Evolutionary conservation across 441 rosid genomes (phyloP), one percentile per base, ranked within the genome.

Genomic region (Capsella rubella): DNA sequence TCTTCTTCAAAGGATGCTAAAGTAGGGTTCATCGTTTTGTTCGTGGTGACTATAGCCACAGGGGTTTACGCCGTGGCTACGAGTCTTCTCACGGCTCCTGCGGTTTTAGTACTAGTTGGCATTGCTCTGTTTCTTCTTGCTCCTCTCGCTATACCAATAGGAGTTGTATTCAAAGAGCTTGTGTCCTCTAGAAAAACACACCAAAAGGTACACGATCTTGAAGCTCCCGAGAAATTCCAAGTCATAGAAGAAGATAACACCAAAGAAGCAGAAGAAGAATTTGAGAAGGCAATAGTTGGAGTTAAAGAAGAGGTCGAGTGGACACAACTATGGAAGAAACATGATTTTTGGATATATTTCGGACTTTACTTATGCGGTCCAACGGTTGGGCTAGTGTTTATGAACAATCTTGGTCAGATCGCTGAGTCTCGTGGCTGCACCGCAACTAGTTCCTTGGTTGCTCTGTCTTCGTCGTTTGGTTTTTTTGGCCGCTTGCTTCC

Each of bases 401-500:
- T 84, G 74, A 92, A 94, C 74, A 94, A 92, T 71, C 82, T 94
- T 80, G 99, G 99, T 70, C 99, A 94, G 79, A 87, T 94, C 21
- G 84, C 95, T 0, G 97, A 94, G 78, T 94, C 99, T 70, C 87
- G 97, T 10, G 90, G 94, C 13, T 82, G 61, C 25, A 54, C 79
- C 0, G 77, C 39, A 3, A 85, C 94, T 6, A 77, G 87, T 39
- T 82, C 89, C 28, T 83, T 94, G 18, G 97, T 94, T 45, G 84
- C 97, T 5, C 77, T 94, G 74, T 86, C 96, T 12, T 90, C 97
- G 1, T 88, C 97, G 0, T 94, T 90, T 5, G 86, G 94, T 2
- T 94, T 94, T 82, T 92, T 94, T 52, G 99, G 99, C 37, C 99
- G 99, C 42, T 88, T 94, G 71, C 28, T 90, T 18, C 99, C 97